Conservation (phyloP, 2,329 filamentous ascomycete species). For the Leptosphaerulina australis region DNA sequence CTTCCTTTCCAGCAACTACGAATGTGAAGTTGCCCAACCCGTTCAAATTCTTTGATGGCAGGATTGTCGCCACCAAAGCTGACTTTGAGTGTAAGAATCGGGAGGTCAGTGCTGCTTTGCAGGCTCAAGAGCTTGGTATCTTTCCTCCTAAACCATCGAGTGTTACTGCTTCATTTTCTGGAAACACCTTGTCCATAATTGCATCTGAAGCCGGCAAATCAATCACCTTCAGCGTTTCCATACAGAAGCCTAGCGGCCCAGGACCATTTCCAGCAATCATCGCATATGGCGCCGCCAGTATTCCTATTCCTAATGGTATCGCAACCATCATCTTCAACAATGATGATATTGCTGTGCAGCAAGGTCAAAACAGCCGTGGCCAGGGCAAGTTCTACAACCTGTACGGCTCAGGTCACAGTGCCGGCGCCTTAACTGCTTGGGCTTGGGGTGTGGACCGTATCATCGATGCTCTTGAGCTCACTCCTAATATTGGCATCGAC, state of each 20-base stretch:
- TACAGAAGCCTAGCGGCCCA: constrained; percentile 50
- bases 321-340: constrained; percentile 66
- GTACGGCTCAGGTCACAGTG: constrained; percentile 61
- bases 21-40: constrained; percentile 48
- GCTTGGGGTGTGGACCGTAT: constrained; percentile 67
- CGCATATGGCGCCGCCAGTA: constrained; percentile 59
- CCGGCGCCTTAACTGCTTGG: constrained; percentile 66
- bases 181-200: constrained; percentile 44
- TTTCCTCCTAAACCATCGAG: constrained; percentile 46
- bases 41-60: constrained; percentile 48
- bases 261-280: constrained; percentile 64
- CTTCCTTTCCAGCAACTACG: constrained; percentile 36
- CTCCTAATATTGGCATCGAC: constrained; percentile 54
- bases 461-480: constrained; percentile 63
- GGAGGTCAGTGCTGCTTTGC: constrained; percentile 45
- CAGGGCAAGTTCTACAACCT: constrained; percentile 65
- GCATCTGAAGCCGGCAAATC: constrained; percentile 44
- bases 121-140: constrained; percentile 47
- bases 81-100: constrained; percentile 48
- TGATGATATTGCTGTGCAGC: constrained; percentile 62
- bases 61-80: constrained; percentile 41
- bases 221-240: constrained; percentile 46
- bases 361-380: constrained; percentile 55
- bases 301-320: constrained; percentile 62
- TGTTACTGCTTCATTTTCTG: constrained; percentile 42